Evolutionary conservation across 2,329 filamentous ascomycete species (phyloP), one percentile per base, ranked within the genome.

Genomic region (Penicillium sp.): DNA sequence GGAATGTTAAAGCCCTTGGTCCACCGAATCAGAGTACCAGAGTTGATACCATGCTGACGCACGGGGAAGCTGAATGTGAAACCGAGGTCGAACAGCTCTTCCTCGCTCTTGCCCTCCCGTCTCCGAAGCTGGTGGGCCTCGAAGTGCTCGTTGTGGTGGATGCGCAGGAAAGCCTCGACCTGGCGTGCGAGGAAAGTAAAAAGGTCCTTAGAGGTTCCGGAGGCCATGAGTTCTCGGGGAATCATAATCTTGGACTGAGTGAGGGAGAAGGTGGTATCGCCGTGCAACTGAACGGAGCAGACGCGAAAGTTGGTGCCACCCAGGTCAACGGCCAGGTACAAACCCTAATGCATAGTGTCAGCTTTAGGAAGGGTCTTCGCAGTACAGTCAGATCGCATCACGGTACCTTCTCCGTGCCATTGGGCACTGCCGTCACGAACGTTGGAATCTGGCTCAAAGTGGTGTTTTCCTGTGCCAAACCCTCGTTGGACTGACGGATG

Each of bases 11-110:
- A 99, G 50, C 94, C 94, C 80, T 99, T 99, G 55, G 94, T 99
- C 94, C 94, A 99, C 65, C 94, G 87, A 75, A 97, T 94, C 52
- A 99, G 82, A 54, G 87, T 89, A 58, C 94, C 94, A 77, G 92
- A 93, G 82, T 97, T 97, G 73, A 99, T 96, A 37, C 91, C 92
- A 55, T 89, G 82, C 74, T 99, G 94, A 72, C 95, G 86, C 37
- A 97, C 92, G 2, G 94, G 94, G 78, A 97, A 99, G 72, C 90
- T 96, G 77, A 99, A 99, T 51, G 94, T 99, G 77, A 99, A 99
- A n/a, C 94, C 94, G 41, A 99, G 82, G 67, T 92, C 89, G 78
- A 97, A 96, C 58, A 94, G 85, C 56, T 93, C 82, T 71, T 93
- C 86, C 59, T 91, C 86, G 51, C 80, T 79, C 69, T 80, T 86